Conservation (phyloP, 371 early-diverging fungal genomes). For the Gilbertella persicaria region DNA sequence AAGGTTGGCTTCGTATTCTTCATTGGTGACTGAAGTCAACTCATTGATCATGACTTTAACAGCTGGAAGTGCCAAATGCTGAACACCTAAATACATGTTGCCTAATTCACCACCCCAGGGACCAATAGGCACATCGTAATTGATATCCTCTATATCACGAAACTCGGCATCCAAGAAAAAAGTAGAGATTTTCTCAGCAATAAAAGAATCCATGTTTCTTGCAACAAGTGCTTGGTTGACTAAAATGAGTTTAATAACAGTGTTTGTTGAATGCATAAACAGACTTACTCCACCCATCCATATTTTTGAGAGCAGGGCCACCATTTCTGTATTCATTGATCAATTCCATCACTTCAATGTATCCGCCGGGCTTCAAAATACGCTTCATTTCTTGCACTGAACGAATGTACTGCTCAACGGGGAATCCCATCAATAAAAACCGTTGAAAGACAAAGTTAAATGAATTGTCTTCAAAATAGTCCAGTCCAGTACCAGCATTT, state of each 20-base stretch:
- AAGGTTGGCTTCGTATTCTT: conserved; percentile 24
- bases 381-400: conserved; percentile 45
- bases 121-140: conserved; percentile 43
- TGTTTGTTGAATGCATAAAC: background rate
- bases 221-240: conserved; percentile 34
- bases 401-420: conserved; percentile 30
- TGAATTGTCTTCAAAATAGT: conserved; percentile 30
- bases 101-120: conserved; percentile 43
- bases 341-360: conserved; percentile 44
- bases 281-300: conserved; percentile 42
- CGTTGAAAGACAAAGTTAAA: conserved; percentile 53
- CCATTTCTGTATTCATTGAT: conserved; percentile 37
- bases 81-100: conserved; percentile 35
- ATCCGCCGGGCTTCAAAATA: conserved; percentile 40
- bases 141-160: conserved; percentile 20
- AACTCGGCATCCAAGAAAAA: conserved; percentile 32
- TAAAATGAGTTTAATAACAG: conserved; percentile 1
- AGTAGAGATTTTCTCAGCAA: conserved; percentile 38
- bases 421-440: conserved; percentile 48
- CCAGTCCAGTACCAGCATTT: conserved; percentile 37
- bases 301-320: conserved; percentile 33
- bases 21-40: conserved; percentile 13
- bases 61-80: conserved; percentile 40
- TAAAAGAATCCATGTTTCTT: conserved; percentile 39
- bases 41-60: conserved; percentile 42